Conservation (phyloP, 75 land plant species). For the Ceratopteris richardii region DNA sequence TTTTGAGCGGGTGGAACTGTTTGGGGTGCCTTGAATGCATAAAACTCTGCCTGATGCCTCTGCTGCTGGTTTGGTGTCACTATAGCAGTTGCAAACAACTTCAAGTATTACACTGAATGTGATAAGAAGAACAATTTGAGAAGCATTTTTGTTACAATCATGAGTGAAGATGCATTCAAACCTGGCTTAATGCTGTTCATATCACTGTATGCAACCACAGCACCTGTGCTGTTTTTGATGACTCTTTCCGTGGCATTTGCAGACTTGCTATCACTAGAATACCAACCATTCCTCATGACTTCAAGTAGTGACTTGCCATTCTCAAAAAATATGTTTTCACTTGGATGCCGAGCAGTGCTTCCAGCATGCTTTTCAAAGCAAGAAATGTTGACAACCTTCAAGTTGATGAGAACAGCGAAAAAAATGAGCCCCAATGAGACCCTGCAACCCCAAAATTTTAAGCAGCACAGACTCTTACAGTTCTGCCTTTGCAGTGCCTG, state of each 20-base stretch:
- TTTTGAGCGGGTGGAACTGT: neutral
- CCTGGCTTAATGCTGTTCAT: neutral
- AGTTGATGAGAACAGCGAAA: neutral
- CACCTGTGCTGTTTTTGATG: too few relatives aligned
- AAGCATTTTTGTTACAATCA: too few relatives aligned
- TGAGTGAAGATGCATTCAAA: too few relatives aligned
- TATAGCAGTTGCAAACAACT: neutral
- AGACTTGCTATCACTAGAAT: neutral
- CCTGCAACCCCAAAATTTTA: too few relatives aligned
- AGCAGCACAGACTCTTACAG: slow-evolving; percentile 21
- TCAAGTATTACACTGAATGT: too few relatives aligned
- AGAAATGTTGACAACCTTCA: slow-evolving; percentile 53
- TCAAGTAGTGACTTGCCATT: slow-evolving; percentile 74
- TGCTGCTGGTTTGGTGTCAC: neutral
- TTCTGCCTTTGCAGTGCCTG: slow-evolving; percentile 46
- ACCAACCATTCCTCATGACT: slow-evolving; percentile 42
- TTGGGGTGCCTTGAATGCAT: neutral
- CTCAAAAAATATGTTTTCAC: slow-evolving; percentile 62
- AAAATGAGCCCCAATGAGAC: too few relatives aligned
- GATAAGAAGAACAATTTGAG: too few relatives aligned
- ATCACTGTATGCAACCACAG: too few relatives aligned
- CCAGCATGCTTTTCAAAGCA: slow-evolving; percentile 84
- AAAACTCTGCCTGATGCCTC: neutral
- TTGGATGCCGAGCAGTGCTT: slow-evolving; percentile 60
- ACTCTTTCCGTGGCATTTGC: too few relatives aligned